These are phyloP conservation scores for Trametes coccinea DNA, from an alignment of 768 basidiomycete species.

Conservation along the genomic window DNA sequence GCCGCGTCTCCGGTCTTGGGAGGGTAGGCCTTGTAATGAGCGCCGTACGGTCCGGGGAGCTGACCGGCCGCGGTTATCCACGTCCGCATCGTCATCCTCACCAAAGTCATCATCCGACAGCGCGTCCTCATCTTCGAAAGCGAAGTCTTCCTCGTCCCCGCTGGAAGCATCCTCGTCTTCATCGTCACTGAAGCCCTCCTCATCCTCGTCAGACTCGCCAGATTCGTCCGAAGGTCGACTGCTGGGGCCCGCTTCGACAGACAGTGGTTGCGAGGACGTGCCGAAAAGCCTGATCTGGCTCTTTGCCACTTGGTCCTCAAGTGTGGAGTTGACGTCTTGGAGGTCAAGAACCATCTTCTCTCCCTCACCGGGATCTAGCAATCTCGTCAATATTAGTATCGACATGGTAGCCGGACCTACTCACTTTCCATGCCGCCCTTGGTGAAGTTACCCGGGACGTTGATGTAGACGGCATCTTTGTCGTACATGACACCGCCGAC, in stretches of 20 bases:
- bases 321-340: constrained; percentile 80
- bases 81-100: constrained; percentile 19
- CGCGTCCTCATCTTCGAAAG: neutral
- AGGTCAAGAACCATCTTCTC: constrained; percentile 98
- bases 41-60: constrained; percentile 43
- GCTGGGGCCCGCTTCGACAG: constrained; percentile 37
- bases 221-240: constrained; percentile 8
- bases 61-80: constrained; percentile 50
- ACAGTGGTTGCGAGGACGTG: constrained; percentile 73
- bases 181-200: constrained; percentile 31
- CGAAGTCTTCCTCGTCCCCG: constrained; percentile 15
- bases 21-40: constrained; percentile 39
- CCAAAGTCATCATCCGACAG: constrained; percentile 7
- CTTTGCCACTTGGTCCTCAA: constrained; percentile 79
- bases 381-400: neutral
- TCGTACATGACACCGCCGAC: constrained; percentile 96
- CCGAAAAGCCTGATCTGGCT: constrained; percentile 85
- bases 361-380: constrained; percentile 76
- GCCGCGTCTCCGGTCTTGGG: constrained; percentile 39
- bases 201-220: constrained; percentile 35
- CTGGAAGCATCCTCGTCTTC: constrained; percentile 33
- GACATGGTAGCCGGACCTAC: constrained; percentile 20
- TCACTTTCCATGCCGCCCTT: constrained; percentile 67
- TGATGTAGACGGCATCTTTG: constrained; percentile 98
- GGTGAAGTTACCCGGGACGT: constrained; percentile 94